Evolutionary conservation across 2,329 filamentous ascomycete genomes (phyloP), one percentile per base, ranked within the genome.

Genomic region (Ustulina deusta): DNA sequence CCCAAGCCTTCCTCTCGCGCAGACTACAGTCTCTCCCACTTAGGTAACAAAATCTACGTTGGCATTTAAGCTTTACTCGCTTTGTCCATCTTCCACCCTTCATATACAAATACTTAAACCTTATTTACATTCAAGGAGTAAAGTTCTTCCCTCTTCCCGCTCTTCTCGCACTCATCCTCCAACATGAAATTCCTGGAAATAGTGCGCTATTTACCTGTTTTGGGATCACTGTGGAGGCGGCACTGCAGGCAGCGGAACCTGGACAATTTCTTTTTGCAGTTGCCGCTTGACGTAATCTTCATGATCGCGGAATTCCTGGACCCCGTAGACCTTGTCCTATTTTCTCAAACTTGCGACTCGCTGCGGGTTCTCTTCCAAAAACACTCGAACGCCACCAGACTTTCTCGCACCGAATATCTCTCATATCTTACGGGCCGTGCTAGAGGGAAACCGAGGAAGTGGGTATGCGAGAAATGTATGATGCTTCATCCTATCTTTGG

Each of bases 331-430:
- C 10, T 59, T 36, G 6, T 25, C 11, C 36, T 65, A 5, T 32
- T 65, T 38, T 60, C 46, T 25, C 29, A 29, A 29, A 46, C 62
- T n/a, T 65, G 55, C 46, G 5, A n/a, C 3, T 11, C 46, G 11
- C 9, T 65, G 2, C 29, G 22, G 6, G 4, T 9, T 29, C 29
- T 46, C 29, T 10, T 60, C 20, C 7, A n/a, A 36, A 17, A 29
- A 6, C 0, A n/a, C 7, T 6, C 1, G 6, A 15, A 10, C 2
- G 7, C 54, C 10, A 13, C 2, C 3, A 10, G 11, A 27, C 36
- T 58, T 17, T 36, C 34, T 15, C 17, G 7, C 27, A 10, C 3
- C 44, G 54, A 58, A 1, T 13, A 42, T 17, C 9, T 51, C 2
- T n/a, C 6, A 3, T 65, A 38, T 54, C 29, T 65, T 6, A 15